Base-by-base conservation (phyloP, 306 rosid species). In the Cucurbita moschata region DNA sequence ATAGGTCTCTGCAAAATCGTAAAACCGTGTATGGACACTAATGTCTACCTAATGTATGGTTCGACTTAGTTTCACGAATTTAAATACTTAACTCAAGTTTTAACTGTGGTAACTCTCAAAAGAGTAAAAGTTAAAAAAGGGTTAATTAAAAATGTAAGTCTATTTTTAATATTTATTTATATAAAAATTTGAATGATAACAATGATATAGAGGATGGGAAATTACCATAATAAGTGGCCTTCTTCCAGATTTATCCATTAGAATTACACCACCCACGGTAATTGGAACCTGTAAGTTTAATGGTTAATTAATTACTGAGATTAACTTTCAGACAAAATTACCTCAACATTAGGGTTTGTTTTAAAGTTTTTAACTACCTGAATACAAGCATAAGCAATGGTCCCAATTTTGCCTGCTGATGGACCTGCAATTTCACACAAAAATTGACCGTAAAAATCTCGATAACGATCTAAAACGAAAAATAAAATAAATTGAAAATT, bases 361-460 rank as follows among this genome's bases (percentile, higher is more conserved):
- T 37, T 30, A 49, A 59, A 46, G 10, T 37, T 63, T 72, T 19
- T 16, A 23, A 43, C 10, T 82, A 86, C 96, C 83, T 85, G 94
- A 38, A 88, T 78, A 77, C 85, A 79, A 75, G 86, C 91, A 82
- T 80, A 90, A 74, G 89, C 94, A 71, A 88, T 79, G 67, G 89
- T 86, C 44, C 94, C 91, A 19, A 71, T 64, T 77, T 87, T 82
- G 71, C 82, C 80, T 43, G 87, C 83, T 72, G 87, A 82, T 75
- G 87, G 81, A 18, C 94, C 96, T 90, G 79, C 62, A 60, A 26
- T 60, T 58, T 57, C 16, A 23, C 37, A 57, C 12, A 8, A 4
- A n/a, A 55, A 55, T 53, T 10, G 0, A 30, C 1, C 35, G 35
- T 30, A 3, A 30, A 30, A 30, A 30, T 2, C 35, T 30, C 35